These are phyloP conservation scores for Coniochaeta sp. DNA, from an alignment of 2,329 filamentous ascomycete species.

Conservation along the genomic window DNA sequence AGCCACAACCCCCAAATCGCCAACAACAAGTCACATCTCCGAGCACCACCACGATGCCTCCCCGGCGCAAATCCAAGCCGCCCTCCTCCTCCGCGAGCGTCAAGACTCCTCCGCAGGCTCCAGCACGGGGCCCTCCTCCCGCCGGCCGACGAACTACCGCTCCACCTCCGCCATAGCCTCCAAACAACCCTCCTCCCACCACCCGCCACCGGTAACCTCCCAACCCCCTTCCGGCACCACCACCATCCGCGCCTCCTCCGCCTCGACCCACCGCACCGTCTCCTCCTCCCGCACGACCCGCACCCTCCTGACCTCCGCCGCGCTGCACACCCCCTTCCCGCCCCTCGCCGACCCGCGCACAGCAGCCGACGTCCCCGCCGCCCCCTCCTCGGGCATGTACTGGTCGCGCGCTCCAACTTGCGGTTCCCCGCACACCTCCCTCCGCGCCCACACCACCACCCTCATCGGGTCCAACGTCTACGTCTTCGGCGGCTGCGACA, in stretches of 20 bases:
- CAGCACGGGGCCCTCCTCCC: slow-evolving; percentile 20
- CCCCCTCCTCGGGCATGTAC: slow-evolving; percentile 66
- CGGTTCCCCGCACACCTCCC: slow-evolving; percentile 50
- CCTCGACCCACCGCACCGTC: no score
- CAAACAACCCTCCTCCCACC: slow-evolving; percentile 17
- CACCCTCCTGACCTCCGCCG: slow-evolving; percentile 2
- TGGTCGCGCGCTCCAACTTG: slow-evolving; percentile 62
- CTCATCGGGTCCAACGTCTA: slow-evolving; percentile 60
- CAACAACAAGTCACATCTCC: background rate
- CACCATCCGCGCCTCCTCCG: slow-evolving; percentile 11
- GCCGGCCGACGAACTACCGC: slow-evolving; percentile 38
- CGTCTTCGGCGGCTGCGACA: slow-evolving; percentile 63
- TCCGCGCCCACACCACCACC: slow-evolving; percentile 62
- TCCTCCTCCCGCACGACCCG: no score
- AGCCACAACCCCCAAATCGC: background rate
- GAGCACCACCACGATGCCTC: slow-evolving; percentile 16
- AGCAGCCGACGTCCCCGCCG: slow-evolving; percentile 52
- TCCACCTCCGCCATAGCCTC: slow-evolving; percentile 46
- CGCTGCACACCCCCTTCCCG: slow-evolving; percentile 41
- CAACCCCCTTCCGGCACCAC: slow-evolving; percentile 11
- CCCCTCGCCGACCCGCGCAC: slow-evolving; percentile 48
- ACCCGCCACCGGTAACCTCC: slow-evolving; percentile 18
- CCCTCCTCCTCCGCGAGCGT: slow-evolving; percentile 12
- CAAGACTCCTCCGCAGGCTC: slow-evolving; percentile 17
- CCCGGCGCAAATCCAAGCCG: background rate